Conservation (phyloP, 139 green algal genomes). For the Nannochloris sp. region DNA sequence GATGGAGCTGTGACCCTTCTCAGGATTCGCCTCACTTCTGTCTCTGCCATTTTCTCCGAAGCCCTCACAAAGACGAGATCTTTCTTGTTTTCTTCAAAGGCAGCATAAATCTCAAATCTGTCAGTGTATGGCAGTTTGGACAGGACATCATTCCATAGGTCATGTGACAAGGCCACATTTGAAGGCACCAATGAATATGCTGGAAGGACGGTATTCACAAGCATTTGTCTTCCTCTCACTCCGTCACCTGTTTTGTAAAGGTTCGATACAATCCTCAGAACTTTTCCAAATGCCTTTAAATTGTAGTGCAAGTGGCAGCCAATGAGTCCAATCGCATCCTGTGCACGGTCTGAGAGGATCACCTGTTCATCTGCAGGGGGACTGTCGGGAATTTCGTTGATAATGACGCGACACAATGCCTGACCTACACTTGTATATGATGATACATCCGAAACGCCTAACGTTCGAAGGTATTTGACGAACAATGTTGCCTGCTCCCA, state of each 20-base stretch:
- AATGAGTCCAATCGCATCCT: constrained; percentile 31
- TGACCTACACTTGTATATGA: constrained; percentile 28
- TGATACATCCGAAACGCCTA: constrained; percentile 31
- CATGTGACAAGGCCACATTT: constrained; percentile 37
- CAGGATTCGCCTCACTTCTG: constrained; percentile 39
- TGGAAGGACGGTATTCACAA: constrained; percentile 50
- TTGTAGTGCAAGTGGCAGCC: constrained; percentile 25
- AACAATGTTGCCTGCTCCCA: constrained; percentile 30
- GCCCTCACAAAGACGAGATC: constrained; percentile 31
- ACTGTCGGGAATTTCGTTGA: constrained; percentile 2
- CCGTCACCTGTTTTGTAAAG: background rate
- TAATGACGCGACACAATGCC: constrained; percentile 27
- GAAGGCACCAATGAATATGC: constrained; percentile 42
- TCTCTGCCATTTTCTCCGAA: constrained; percentile 31
- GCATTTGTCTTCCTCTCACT: constrained; percentile 15
- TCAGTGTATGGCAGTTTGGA: constrained; percentile 45
- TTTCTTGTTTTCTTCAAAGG: constrained; percentile 27
- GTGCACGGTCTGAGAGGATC: background rate
- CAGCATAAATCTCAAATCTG: constrained; percentile 50
- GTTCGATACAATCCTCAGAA: constrained; percentile 4
- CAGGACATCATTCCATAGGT: constrained; percentile 62
- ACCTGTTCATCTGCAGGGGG: background rate
- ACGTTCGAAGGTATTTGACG: constrained; percentile 23
- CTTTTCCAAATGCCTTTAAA: background rate
- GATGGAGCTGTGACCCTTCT: constrained; percentile 39